A percentile compares a stretch with the other conserved stretches of the same genome.
Evolutionary conservation across 805 yeast species (phyloP).

Genomic region (Saturnispora sanitii): DNA sequence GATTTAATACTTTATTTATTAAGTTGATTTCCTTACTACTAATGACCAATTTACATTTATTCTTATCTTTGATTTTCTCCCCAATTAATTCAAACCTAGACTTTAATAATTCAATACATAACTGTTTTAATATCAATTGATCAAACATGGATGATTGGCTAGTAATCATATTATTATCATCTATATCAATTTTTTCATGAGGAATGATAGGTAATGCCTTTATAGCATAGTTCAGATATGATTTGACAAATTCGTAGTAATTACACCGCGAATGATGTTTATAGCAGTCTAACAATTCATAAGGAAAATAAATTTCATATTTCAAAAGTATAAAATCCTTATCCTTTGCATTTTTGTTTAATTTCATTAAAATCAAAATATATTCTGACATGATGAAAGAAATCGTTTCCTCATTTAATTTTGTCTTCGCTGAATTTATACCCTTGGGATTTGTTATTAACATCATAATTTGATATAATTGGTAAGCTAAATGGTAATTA

Average conservation of each 20-base stretch:
- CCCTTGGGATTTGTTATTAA: constrained; percentile 8
- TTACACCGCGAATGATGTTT: not conserved
- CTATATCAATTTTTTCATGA: not conserved
- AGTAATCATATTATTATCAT: constrained; percentile 2
- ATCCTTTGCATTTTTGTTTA: constrained; percentile 1
- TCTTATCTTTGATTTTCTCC: not conserved
- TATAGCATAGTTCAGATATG: constrained; percentile 1
- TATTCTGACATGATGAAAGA: constrained; percentile 13
- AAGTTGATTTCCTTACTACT: not conserved
- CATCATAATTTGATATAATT: constrained; percentile 15
- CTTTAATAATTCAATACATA: constrained; percentile 1
- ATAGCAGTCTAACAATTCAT: constrained; percentile 2
- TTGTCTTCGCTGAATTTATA: not conserved
- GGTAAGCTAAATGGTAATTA: constrained; percentile 15
- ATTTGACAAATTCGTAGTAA: not conserved
- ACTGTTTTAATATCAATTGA: not conserved
- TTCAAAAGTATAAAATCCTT: constrained; percentile 4
- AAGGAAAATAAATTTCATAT: not conserved
- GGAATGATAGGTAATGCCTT: constrained; percentile 1
- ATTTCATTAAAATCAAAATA: constrained; percentile 11
- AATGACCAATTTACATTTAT: not conserved
- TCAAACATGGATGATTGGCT: constrained; percentile 2
- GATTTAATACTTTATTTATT: not conserved
- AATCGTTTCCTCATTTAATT: constrained; percentile 1
- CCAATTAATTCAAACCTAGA: not conserved